Percentiles rank a stretch among this genome's conserved stretches.
These are phyloP conservation scores for Calocera cornea DNA, from an alignment of 768 basidiomycete species.

Conservation along the genomic window DNA sequence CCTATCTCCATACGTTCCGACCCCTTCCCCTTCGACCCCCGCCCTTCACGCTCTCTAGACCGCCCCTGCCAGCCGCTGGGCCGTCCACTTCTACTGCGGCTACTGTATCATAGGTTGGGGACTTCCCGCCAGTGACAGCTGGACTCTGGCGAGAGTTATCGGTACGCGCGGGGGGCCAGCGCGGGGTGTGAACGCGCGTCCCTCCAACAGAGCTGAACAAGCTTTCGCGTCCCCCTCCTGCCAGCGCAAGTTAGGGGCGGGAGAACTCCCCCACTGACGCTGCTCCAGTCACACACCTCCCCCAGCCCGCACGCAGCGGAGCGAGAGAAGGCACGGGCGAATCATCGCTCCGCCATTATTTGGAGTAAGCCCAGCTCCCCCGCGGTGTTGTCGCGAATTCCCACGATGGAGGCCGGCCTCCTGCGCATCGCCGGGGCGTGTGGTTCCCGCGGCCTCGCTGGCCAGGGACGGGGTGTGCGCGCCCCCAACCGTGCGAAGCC, in stretches of 20 bases:
- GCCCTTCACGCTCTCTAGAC: background rate
- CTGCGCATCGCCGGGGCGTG: background rate
- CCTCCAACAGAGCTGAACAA: no score
- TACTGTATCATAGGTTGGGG: no score
- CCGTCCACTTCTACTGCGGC: no score
- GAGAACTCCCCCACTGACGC: background rate
- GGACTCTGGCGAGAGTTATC: background rate
- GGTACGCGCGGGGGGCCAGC: background rate
- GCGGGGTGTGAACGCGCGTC: no score
- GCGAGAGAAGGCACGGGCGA: background rate
- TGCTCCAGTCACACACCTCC: no score
- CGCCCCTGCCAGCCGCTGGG: background rate
- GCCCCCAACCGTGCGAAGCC: background rate
- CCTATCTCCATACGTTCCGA: background rate
- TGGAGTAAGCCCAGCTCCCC: background rate
- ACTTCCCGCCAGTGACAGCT: no score
- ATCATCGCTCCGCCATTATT: background rate
- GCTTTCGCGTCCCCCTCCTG: background rate
- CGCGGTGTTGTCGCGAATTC: background rate
- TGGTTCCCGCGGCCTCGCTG: background rate
- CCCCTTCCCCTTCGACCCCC: background rate
- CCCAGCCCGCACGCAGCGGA: no score
- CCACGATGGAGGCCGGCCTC: background rate
- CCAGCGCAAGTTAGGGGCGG: background rate
- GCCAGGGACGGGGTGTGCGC: background rate